A percentile compares a stretch with the other conserved stretches of the same genome.
Evolutionary conservation across 441 rosid species (phyloP).

Genomic region (Jatropha multifida): DNA sequence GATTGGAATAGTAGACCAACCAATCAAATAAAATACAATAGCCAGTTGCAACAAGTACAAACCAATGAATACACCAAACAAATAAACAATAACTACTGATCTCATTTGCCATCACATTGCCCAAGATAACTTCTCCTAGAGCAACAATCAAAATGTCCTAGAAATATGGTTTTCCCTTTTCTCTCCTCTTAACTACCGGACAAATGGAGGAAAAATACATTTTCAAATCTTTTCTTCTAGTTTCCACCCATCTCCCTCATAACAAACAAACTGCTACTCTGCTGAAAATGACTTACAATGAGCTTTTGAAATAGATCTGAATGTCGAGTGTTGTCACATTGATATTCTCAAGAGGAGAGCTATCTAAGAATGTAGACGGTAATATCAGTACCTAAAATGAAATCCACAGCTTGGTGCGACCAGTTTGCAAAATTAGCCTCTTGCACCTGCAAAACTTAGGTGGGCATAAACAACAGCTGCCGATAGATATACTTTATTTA

Average conservation of each 20-base stretch:
- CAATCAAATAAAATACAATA: not conserved
- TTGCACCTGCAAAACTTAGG: slow-evolving; percentile 42
- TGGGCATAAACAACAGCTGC: not conserved
- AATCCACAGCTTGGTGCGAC: slow-evolving; percentile 95
- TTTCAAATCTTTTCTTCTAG: not conserved
- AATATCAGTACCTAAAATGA: slow-evolving; percentile 60
- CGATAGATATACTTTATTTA: not conserved
- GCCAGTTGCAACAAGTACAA: not conserved
- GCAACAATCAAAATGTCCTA: not conserved
- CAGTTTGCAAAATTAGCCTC: slow-evolving; percentile 63
- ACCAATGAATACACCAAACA: not conserved
- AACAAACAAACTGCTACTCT: not conserved
- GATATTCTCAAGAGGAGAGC: not conserved
- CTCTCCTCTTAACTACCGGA: not conserved
- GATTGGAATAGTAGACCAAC: not conserved
- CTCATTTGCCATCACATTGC: not conserved
- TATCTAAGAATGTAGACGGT: not conserved
- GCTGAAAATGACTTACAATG: not conserved
- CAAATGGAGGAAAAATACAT: not conserved
- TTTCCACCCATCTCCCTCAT: not conserved
- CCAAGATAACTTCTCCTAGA: not conserved
- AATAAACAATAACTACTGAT: not conserved
- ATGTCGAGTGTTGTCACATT: not conserved
- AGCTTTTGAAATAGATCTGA: not conserved
- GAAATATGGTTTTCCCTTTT: not conserved